A percentile compares a stretch with the other conserved stretches of the same genome.
These are phyloP conservation scores for Botrytis sinoallii DNA, from an alignment of 2,329 filamentous ascomycete genomes.

Conservation along the genomic window DNA sequence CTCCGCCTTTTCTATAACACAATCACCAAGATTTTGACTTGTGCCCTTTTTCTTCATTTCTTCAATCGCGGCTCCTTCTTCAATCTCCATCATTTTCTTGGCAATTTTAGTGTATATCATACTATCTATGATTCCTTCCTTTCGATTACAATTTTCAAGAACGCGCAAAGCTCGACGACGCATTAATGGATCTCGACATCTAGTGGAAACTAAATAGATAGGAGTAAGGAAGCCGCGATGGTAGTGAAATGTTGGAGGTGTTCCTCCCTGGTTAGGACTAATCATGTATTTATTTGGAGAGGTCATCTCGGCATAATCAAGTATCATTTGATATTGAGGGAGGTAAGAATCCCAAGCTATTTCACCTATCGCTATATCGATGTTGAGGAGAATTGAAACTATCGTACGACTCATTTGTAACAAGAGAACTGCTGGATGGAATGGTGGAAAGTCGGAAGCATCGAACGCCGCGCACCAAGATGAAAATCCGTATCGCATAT, in stretches of 20 bases:
- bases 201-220: neutral
- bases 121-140: slow-evolving; percentile 14
- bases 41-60: neutral
- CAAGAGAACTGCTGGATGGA: neutral
- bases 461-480: slow-evolving; percentile 1
- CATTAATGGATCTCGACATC: slow-evolving; percentile 1
- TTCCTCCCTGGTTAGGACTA: neutral
- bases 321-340: neutral
- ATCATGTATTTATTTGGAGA: neutral
- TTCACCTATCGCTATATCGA: neutral
- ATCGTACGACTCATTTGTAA: neutral
- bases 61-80: slow-evolving; percentile 11
- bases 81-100: neutral
- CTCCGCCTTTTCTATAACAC: neutral
- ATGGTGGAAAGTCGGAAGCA: slow-evolving; percentile 1
- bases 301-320: neutral
- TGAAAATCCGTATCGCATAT: neutral
- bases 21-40: neutral
- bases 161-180: slow-evolving; percentile 4
- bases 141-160: neutral
- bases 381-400: neutral
- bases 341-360: neutral
- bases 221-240: slow-evolving; percentile 8
- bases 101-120: neutral
- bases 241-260: neutral